Evolutionary conservation across 768 basidiomycete genomes (phyloP).

Genomic region (Cystobasidium onofrii): DNA sequence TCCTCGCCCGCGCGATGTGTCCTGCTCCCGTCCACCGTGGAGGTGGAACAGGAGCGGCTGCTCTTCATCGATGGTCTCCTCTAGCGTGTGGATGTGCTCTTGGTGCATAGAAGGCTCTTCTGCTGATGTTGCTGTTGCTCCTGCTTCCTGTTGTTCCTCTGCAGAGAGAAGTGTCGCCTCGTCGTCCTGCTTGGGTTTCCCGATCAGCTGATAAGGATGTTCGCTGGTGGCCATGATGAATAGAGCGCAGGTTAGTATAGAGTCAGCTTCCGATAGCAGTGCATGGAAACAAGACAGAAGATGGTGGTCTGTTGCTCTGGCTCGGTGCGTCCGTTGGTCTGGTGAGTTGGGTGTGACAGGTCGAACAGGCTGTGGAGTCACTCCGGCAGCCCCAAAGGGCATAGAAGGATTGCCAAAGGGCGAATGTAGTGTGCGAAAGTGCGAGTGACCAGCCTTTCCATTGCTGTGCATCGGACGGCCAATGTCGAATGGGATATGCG

Average conservation of each 20-base stretch:
- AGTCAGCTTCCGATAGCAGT: too few relatives aligned
- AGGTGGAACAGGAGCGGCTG: slow-evolving; percentile 9
- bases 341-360: too few relatives aligned
- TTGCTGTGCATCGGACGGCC: not conserved
- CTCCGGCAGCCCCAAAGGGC: too few relatives aligned
- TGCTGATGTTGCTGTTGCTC: not conserved
- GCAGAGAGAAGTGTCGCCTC: not conserved
- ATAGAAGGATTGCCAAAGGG: too few relatives aligned
- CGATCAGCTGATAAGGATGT: not conserved
- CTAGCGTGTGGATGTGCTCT: not conserved
- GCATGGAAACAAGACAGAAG: too few relatives aligned
- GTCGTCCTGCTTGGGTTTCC: not conserved
- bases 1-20: not conserved
- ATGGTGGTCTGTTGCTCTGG: too few relatives aligned
- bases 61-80: slow-evolving; percentile 1
- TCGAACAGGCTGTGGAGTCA: too few relatives aligned
- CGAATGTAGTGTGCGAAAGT: too few relatives aligned
- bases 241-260: too few relatives aligned
- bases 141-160: slow-evolving; percentile 5
- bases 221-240: too few relatives aligned
- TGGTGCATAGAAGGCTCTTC: slow-evolving; percentile 1
- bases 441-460: too few relatives aligned
- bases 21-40: not conserved
- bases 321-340: too few relatives aligned
- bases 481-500: not conserved